Evolutionary conservation across 1,284 basidiomycete genomes (phyloP), one percentile per base, ranked within the genome.

Genomic region (Ustilago loliicola): DNA sequence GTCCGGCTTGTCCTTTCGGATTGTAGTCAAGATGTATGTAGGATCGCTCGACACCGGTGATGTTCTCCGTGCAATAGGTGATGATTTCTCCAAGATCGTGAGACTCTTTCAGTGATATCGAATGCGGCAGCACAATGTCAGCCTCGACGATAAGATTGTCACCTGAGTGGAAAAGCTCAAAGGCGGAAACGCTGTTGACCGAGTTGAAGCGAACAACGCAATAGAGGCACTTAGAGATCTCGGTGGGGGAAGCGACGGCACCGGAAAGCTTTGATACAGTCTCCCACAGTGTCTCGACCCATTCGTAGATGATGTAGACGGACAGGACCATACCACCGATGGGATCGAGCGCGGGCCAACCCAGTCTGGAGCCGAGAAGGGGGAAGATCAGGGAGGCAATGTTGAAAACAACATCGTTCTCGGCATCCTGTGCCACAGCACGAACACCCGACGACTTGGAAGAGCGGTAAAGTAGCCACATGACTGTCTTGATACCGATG

Each of bases 331-430:
- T 62, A 67, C 77, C 78, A 2, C 85, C 85, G 62, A 86, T 80
- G 1, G 85, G 84, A 66, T 86, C 85, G 34, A 86, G 79, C 0
- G 80, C 66, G 3, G 77, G 78, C 66, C 69, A 64, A 11, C 77
- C 73, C 2, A 82, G 72, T 38, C 75, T 66, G n/a, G 69, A 55
- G 29, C 76, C 81, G 36, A 88, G 48, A 59, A 88, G 87, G 19
- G 89, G 90, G 77, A 90, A 90, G 27, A 89, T 82, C 19, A 90
- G 86, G 8, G 89, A 90, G 77, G 89, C 88, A 29, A 88, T 82
- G 83, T 90, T 90, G 84, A 90, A 88, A 48, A 88, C 88, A 13
- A 87, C 87, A 68, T 89, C 89, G 77, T 89, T 89, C 80, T 89
- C 88, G 9, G 89, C 89, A 72, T 89, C 89, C 61, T 87, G 87